Percentiles rank a stretch among this genome's conserved stretches.
phyloP scores from a whole-genome alignment of 2,329 filamentous ascomycete genomes.

The Diplocarpon rosae region DNA sequence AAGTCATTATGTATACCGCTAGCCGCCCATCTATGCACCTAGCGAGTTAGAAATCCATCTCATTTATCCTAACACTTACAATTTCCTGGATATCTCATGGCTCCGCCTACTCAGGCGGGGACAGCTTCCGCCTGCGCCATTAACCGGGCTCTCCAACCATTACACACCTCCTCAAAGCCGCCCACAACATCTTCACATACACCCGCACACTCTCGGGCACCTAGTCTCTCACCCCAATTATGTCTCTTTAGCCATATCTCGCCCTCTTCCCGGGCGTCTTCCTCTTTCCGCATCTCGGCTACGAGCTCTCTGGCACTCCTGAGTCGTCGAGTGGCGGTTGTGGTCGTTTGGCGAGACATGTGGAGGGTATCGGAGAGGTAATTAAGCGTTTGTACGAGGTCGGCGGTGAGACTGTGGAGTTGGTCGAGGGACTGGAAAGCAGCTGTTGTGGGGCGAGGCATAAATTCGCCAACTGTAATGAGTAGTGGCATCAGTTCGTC shows the following conservation, averaged over 20 bases:
- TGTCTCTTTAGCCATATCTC: slow-evolving; percentile 70
- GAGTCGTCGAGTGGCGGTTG: slow-evolving; percentile 67
- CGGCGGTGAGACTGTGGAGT: slow-evolving; percentile 59
- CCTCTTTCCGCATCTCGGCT: slow-evolving; percentile 71
- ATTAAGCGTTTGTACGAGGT: slow-evolving; percentile 69
- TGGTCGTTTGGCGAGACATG: slow-evolving; percentile 84
- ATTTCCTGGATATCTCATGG: background rate
- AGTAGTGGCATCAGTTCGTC: slow-evolving; percentile 61
- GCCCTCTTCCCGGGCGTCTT: slow-evolving; percentile 72
- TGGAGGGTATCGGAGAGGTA: slow-evolving; percentile 85
- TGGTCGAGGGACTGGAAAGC: slow-evolving; percentile 56
- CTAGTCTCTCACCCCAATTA: slow-evolving; percentile 70
- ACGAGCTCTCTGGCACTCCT: slow-evolving; percentile 77
- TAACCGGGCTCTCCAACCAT: slow-evolving; percentile 68
- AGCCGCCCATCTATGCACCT: too few relatives aligned
- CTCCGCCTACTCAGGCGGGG: background rate
- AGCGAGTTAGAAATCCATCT: background rate
- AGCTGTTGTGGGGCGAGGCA: slow-evolving; percentile 53
- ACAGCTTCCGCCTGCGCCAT: slow-evolving; percentile 42
- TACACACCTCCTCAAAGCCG: slow-evolving; percentile 86
- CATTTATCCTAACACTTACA: background rate
- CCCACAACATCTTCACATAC: slow-evolving; percentile 82
- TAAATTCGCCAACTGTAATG: slow-evolving; percentile 49
- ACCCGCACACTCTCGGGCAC: slow-evolving; percentile 67
- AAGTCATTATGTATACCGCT: too few relatives aligned